phyloP scores from a whole-genome alignment of 768 basidiomycete genomes.

The Lyophyllum atratum region DNA sequence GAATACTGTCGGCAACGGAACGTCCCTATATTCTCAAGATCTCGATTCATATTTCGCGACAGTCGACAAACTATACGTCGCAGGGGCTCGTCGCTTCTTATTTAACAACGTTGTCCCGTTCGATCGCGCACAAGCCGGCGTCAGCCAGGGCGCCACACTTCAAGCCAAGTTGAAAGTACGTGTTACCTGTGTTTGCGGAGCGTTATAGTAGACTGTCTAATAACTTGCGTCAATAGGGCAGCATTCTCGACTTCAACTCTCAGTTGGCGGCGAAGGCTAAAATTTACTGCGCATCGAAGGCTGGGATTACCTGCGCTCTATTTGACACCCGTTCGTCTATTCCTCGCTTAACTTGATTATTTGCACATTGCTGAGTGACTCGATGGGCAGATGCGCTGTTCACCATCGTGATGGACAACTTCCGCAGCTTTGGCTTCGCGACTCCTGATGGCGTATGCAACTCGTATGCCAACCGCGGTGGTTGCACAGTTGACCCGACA shows the following conservation, averaged over 20 bases:
- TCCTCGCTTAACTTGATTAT: not conserved
- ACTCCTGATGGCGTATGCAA: conserved; percentile 17
- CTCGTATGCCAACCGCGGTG: conserved; percentile 17
- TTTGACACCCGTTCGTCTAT: conserved; percentile 21
- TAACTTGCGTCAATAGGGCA: conserved; percentile 5
- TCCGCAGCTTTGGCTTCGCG: conserved; percentile 18
- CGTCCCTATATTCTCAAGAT: conserved; percentile 16
- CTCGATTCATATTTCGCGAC: conserved; percentile 21
- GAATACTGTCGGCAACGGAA: conserved; percentile 19
- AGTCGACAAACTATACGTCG: conserved; percentile 19
- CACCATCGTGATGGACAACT: conserved; percentile 21
- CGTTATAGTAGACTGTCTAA: not conserved
- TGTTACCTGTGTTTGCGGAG: not conserved
- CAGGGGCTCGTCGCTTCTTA: conserved; percentile 22
- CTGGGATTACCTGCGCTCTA: conserved; percentile 16
- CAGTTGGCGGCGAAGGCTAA: conserved; percentile 16
- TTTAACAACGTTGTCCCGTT: conserved; percentile 25
- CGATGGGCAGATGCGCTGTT: conserved; percentile 15
- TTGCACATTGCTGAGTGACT: not conserved
- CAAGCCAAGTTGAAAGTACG: conserved; percentile 21
- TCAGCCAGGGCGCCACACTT: conserved; percentile 13
- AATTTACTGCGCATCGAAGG: conserved; percentile 18
- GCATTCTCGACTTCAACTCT: conserved; percentile 22
- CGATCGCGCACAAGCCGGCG: conserved; percentile 20
- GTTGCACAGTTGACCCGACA: conserved; percentile 12